Evolutionary conservation across 345 rosid genomes (phyloP).

Genomic region (Passiflora organensis): DNA sequence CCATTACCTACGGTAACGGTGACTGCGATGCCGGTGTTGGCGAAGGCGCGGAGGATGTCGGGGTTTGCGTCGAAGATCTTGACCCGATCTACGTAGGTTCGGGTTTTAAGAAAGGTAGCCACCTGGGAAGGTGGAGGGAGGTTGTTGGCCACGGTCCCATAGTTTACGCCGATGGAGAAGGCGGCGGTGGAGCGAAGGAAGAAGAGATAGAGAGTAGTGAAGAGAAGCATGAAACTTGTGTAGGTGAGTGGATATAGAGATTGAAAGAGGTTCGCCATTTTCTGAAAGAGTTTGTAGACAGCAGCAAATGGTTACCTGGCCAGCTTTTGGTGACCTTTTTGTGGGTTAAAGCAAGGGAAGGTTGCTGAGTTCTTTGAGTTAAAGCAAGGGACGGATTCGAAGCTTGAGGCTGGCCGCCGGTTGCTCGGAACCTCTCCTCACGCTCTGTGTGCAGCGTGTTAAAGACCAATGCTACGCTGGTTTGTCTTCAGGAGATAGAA

Average conservation of each 20-base stretch:
- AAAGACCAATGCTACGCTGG: too few relatives aligned
- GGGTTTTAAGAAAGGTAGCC: slow-evolving; percentile 54
- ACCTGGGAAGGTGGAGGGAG: slow-evolving; percentile 71
- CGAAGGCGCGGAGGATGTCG: slow-evolving; percentile 62
- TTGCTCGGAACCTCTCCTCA: too few relatives aligned
- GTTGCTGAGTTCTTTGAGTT: too few relatives aligned
- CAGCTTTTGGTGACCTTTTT: too few relatives aligned
- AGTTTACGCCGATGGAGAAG: slow-evolving; percentile 70
- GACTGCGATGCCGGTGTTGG: slow-evolving; percentile 55
- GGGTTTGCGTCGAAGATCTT: slow-evolving; percentile 80
- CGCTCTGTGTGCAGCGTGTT: too few relatives aligned
- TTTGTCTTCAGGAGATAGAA: too few relatives aligned
- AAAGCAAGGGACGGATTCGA: too few relatives aligned
- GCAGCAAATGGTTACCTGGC: too few relatives aligned
- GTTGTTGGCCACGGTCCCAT: slow-evolving; percentile 74
- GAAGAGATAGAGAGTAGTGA: slow-evolving; percentile 4
- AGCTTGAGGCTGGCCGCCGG: too few relatives aligned
- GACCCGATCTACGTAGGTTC: slow-evolving; percentile 59
- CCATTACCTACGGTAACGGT: slow-evolving; percentile 70
- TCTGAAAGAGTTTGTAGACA: too few relatives aligned
- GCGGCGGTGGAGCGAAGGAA: slow-evolving; percentile 21
- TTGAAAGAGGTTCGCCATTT: neutral
- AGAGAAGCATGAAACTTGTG: slow-evolving; percentile 15
- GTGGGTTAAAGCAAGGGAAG: too few relatives aligned
- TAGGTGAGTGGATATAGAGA: neutral